Conservation (phyloP, 2,329 filamentous ascomycete species). For the Raffaelea ambrosiae region DNA sequence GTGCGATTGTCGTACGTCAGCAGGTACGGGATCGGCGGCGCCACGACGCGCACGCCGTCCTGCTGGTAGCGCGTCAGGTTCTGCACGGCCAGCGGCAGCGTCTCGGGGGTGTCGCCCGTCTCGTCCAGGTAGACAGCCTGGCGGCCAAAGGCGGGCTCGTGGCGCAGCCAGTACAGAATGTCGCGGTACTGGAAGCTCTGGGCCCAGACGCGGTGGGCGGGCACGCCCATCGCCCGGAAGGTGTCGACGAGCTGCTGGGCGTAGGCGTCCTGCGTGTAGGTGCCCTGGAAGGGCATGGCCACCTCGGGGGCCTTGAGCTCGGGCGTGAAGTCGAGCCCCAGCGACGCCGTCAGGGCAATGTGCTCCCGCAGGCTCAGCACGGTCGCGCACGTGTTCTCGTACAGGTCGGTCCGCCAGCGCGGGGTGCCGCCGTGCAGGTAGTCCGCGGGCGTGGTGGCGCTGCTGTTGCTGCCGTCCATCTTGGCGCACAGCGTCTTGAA, state of each 20-base stretch:
- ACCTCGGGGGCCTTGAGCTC: conserved; percentile 34
- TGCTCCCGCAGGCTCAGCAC: conserved; percentile 8
- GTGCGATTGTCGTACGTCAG: conserved; percentile 40
- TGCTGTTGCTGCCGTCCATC: conserved; percentile 57
- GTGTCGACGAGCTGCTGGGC: conserved; percentile 57
- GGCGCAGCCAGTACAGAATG: conserved; percentile 57
- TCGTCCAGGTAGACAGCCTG: conserved; percentile 60
- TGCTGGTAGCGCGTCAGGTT: conserved; percentile 47
- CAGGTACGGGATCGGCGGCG: conserved; percentile 55
- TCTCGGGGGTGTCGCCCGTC: conserved; percentile 43
- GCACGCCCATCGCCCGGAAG: conserved; percentile 44
- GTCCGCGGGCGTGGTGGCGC: conserved; percentile 46
- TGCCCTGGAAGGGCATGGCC: conserved; percentile 58
- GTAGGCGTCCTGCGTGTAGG: conserved; percentile 58
- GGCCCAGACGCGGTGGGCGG: conserved; percentile 45
- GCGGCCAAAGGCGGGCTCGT: conserved; percentile 49
- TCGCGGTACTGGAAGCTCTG: conserved; percentile 60
- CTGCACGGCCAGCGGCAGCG: conserved; percentile 44
- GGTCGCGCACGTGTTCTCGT: conserved; percentile 3
- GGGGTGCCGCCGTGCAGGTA: conserved; percentile 52
- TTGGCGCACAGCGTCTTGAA: conserved; percentile 61
- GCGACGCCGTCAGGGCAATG: conserved; percentile 7
- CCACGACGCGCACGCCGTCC: conserved; percentile 53
- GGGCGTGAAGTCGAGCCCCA: conserved; percentile 9
- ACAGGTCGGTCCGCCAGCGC: conserved; percentile 50